phyloP scores from a whole-genome alignment of 73 alveolate species.

The Paramecium biaurelia region DNA sequence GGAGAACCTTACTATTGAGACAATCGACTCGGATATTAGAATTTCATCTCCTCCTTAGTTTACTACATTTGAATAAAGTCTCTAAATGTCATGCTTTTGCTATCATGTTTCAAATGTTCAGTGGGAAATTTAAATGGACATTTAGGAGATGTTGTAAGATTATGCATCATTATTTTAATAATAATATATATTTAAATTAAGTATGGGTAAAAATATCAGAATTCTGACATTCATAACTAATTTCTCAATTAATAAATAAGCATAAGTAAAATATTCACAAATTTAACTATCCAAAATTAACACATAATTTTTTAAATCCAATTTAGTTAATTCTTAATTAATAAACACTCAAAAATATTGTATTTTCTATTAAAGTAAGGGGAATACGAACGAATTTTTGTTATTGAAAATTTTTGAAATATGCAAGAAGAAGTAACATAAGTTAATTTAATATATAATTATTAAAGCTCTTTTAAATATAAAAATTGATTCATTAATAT shows the following conservation, averaged over 20 bases:
- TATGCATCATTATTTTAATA: not conserved
- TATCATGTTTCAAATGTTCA: not conserved
- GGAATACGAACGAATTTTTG: not conserved
- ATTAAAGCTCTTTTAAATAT: not conserved
- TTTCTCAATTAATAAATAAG: not conserved
- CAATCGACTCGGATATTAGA: not conserved
- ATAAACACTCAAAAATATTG: not conserved
- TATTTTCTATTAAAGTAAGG: not conserved
- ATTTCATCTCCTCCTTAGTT: not conserved
- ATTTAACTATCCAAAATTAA: not conserved
- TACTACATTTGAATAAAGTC: not conserved
- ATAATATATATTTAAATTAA: not conserved
- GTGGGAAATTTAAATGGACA: slow-evolving; percentile 1
- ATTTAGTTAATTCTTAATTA: not conserved
- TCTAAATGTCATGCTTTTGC: not conserved
- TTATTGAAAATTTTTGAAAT: not conserved
- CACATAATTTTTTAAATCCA: not conserved
- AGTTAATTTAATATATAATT: not conserved
- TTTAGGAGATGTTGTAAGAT: not conserved
- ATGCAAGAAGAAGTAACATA: not conserved
- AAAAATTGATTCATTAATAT: not conserved
- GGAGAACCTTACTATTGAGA: not conserved
- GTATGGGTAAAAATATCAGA: not conserved
- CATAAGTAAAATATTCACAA: not conserved
- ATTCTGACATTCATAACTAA: not conserved